Conservation (phyloP, 1,139 yeast species). For the Pichiaceae sp. region DNA sequence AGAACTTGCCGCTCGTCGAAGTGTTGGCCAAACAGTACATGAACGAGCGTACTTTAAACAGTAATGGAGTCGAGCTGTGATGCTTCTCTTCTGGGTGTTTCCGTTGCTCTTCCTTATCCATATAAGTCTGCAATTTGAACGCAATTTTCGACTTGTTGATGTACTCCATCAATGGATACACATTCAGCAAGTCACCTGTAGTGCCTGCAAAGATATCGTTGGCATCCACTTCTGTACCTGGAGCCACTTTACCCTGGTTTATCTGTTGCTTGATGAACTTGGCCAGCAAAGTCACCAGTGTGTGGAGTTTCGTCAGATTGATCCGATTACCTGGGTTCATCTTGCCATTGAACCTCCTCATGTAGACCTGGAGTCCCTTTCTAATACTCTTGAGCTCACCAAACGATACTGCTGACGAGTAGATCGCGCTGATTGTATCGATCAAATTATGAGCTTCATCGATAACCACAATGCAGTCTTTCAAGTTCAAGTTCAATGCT, state of each 20-base stretch:
- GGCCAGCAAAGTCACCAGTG: slow-evolving; percentile 44
- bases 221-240: slow-evolving; percentile 48
- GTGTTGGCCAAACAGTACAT: slow-evolving; percentile 65
- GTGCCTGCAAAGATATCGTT: slow-evolving; percentile 47
- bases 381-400: slow-evolving; percentile 39
- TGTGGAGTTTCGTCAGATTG: slow-evolving; percentile 55
- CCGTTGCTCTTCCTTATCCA: slow-evolving; percentile 28
- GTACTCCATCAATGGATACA: slow-evolving; percentile 60
- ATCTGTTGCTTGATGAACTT: slow-evolving; percentile 33
- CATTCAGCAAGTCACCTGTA: slow-evolving; percentile 65
- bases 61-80: slow-evolving; percentile 42
- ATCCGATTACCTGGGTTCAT: slow-evolving; percentile 72
- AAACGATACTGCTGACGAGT: slow-evolving; percentile 52
- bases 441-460: slow-evolving; percentile 92
- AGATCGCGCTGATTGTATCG: slow-evolving; percentile 65
- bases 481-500: slow-evolving; percentile 49
- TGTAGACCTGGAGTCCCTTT: slow-evolving; percentile 44
- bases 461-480: slow-evolving; percentile 62
- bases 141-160: slow-evolving; percentile 68
- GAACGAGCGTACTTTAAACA: slow-evolving; percentile 62
- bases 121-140: slow-evolving; percentile 71
- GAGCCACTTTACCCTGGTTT: slow-evolving; percentile 23
- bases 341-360: slow-evolving; percentile 49
- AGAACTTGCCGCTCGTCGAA: slow-evolving; percentile 71
- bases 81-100: neutral